Evolutionary conservation across 2,329 filamentous ascomycete species (phyloP).

Genomic region (Arthrobotrys iridis): DNA sequence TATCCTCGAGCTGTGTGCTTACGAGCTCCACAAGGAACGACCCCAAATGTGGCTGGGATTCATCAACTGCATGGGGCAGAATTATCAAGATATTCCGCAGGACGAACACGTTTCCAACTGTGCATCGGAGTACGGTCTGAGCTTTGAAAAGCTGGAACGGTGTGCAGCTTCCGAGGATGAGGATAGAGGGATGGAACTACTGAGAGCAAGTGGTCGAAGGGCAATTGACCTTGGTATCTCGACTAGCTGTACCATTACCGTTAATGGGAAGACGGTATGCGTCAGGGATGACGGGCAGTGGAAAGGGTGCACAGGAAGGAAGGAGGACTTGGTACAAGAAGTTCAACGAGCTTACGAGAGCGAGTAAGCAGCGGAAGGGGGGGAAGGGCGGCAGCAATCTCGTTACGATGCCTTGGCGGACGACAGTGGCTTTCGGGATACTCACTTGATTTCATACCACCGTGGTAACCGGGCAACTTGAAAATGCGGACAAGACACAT

Average conservation of each 20-base stretch:
- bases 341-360: constrained; percentile 32
- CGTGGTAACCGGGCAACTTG: constrained; percentile 6
- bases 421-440: neutral
- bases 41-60: constrained; percentile 88
- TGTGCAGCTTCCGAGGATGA: constrained; percentile 83
- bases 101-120: constrained; percentile 84
- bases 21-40: constrained; percentile 77
- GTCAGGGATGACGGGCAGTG: constrained; percentile 81
- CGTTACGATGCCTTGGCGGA: neutral
- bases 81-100: constrained; percentile 81
- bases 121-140: constrained; percentile 87
- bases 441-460: neutral
- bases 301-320: constrained; percentile 62
- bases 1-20: constrained; percentile 91
- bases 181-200: constrained; percentile 73
- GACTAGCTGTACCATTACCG: constrained; percentile 79
- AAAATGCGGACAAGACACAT: constrained; percentile 2
- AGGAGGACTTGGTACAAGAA: constrained; percentile 33
- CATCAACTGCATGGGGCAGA: constrained; percentile 83
- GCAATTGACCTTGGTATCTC: constrained; percentile 70
- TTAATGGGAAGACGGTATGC: constrained; percentile 84
- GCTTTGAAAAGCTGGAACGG: constrained; percentile 81
- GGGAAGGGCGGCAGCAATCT: neutral
- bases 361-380: constrained; percentile 11
- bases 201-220: constrained; percentile 72